A percentile compares a stretch with the other conserved stretches of the same genome.
Conservation (phyloP, 2,329 filamentous ascomycete genomes). For the Trichoderma atrobrunneum region DNA sequence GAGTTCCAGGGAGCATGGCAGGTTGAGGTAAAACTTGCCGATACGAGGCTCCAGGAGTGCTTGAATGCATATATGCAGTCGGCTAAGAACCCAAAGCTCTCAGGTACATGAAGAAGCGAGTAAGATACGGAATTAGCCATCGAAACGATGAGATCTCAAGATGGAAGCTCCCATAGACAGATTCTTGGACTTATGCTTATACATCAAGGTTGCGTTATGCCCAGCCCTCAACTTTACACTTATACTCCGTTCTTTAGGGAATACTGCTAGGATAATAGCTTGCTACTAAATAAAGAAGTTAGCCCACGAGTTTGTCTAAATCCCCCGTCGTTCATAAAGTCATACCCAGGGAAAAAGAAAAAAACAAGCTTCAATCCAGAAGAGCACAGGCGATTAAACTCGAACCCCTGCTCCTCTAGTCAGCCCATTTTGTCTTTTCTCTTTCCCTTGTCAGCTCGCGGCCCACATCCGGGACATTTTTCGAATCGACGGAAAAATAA, state of each 20-base stretch:
- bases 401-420: not conserved
- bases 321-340: not conserved
- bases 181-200: not conserved
- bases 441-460: not conserved
- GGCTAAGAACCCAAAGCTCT: not conserved
- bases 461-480: not conserved
- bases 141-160: not conserved
- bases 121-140: not conserved
- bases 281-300: not conserved
- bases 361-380: not conserved
- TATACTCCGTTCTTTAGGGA: not conserved
- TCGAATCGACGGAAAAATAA: constrained; percentile 8
- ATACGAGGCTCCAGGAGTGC: not conserved
- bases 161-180: too few species aligned
- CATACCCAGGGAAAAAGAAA: not conserved
- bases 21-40: not conserved
- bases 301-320: not conserved
- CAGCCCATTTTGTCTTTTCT: not conserved
- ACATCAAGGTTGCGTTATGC: not conserved
- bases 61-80: not conserved
- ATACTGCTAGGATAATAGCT: not conserved
- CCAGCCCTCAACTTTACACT: not conserved
- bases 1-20: not conserved
- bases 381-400: not conserved
- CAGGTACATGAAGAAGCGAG: not conserved